A percentile compares a stretch with the other conserved stretches of the same genome.
phyloP scores from a whole-genome alignment of 257 asterid species.

The Nicotiana otophora region DNA sequence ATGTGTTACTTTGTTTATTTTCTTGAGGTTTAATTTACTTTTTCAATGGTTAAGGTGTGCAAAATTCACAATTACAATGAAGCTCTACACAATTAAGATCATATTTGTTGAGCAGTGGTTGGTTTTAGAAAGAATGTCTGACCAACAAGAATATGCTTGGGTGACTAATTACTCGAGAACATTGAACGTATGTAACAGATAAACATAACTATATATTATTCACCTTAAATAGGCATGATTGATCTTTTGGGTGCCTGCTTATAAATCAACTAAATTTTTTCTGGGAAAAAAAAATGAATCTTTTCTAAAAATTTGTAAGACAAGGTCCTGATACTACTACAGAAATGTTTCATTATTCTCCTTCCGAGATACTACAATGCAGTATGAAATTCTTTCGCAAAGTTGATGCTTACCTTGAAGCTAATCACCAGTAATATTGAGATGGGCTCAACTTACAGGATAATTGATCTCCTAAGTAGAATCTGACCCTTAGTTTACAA shows the following conservation, averaged over 20 bases:
- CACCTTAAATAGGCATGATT: background rate
- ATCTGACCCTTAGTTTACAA: no score
- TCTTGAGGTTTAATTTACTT: background rate
- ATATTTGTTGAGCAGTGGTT: background rate
- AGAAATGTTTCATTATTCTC: no score
- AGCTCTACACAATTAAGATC: background rate
- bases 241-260: background rate
- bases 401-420: no score
- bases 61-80: background rate
- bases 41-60: background rate
- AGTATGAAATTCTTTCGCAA: no score
- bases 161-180: background rate
- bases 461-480: no score
- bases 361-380: no score
- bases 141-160: background rate
- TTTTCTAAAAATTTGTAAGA: no score
- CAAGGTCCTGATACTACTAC: background rate
- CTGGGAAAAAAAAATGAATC: no score
- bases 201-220: no score
- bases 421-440: no score
- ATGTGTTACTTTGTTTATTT: background rate
- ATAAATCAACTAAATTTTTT: background rate
- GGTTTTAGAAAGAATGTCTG: background rate
- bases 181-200: background rate
- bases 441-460: no score